Evolutionary conservation across 495 filamentous ascomycete genomes (phyloP).

Genomic region (Penicillium salamii): DNA sequence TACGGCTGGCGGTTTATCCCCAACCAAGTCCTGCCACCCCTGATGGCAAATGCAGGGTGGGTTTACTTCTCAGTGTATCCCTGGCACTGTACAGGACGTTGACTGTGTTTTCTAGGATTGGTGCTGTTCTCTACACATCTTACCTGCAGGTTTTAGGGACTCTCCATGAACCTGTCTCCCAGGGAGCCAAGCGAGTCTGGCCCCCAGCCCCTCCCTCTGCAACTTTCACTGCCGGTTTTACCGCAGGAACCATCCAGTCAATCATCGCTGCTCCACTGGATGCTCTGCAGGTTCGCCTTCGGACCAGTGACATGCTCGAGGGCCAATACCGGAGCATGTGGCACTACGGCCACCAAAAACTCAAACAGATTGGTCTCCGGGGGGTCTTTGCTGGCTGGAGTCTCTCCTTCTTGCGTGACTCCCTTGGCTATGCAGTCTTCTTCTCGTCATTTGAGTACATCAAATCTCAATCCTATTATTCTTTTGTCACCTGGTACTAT

Average conservation of each 20-base stretch:
- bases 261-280: slow-evolving; percentile 84
- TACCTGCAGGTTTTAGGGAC: slow-evolving; percentile 76
- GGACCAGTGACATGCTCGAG: slow-evolving; percentile 64
- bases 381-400: slow-evolving; percentile 83
- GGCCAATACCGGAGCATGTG: slow-evolving; percentile 77
- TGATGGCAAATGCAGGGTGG: slow-evolving; percentile 75
- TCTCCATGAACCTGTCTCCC: slow-evolving; percentile 70
- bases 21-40: slow-evolving; percentile 80
- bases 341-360: slow-evolving; percentile 70
- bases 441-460: slow-evolving; percentile 84
- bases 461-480: slow-evolving; percentile 82
- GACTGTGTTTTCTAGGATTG: slow-evolving; percentile 50
- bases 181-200: slow-evolving; percentile 65
- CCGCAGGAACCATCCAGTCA: slow-evolving; percentile 75
- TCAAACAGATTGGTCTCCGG: slow-evolving; percentile 71
- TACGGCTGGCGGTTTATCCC: slow-evolving; percentile 87
- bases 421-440: slow-evolving; percentile 77
- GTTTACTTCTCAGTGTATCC: slow-evolving; percentile 7
- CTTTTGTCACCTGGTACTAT: slow-evolving; percentile 76
- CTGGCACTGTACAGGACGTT: not conserved
- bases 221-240: slow-evolving; percentile 74
- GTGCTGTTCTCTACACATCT: slow-evolving; percentile 81
- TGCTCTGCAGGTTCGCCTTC: slow-evolving; percentile 77
- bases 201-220: slow-evolving; percentile 63
- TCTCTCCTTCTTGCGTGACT: slow-evolving; percentile 76